These are phyloP conservation scores for Metarhizium sp. DNA, from an alignment of 2,329 filamentous ascomycete genomes.

Conservation along the genomic window DNA sequence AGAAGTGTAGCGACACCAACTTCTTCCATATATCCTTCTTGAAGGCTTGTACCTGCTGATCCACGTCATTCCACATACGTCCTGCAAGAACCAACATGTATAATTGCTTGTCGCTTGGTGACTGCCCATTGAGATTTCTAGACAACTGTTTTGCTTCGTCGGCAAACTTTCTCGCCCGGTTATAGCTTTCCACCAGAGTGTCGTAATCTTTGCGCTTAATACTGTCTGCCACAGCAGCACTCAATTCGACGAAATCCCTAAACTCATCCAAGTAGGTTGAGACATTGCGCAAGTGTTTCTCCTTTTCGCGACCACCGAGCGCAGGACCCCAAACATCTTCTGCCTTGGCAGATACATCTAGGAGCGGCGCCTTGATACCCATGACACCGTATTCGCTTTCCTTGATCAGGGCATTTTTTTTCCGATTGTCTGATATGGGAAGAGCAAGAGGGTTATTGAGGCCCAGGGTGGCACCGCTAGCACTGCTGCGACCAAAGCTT, in stretches of 20 bases:
- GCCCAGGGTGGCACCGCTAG: slow-evolving; percentile 24
- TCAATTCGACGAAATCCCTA: slow-evolving; percentile 73
- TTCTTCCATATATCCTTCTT: slow-evolving; percentile 85
- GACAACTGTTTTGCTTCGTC: slow-evolving; percentile 68
- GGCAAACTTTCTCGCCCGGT: slow-evolving; percentile 69
- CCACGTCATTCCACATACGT: slow-evolving; percentile 91
- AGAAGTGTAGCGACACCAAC: slow-evolving; percentile 57
- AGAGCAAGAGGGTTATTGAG: slow-evolving; percentile 28
- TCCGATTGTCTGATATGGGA: slow-evolving; percentile 45
- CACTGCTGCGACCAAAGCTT: slow-evolving; percentile 49
- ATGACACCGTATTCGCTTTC: slow-evolving; percentile 86
- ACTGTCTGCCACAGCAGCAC: slow-evolving; percentile 65
- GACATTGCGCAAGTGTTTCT: slow-evolving; percentile 74
- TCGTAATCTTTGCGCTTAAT: slow-evolving; percentile 92
- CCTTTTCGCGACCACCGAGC: slow-evolving; percentile 81
- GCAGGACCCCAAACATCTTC: slow-evolving; percentile 97
- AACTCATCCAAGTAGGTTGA: slow-evolving; percentile 69
- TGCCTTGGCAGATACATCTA: slow-evolving; percentile 87
- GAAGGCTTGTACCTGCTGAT: slow-evolving; percentile 75
- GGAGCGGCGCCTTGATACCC: slow-evolving; percentile 78
- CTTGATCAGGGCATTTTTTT: slow-evolving; percentile 85
- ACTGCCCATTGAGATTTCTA: slow-evolving; percentile 39
- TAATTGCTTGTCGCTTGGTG: slow-evolving; percentile 67
- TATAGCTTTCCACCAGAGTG: slow-evolving; percentile 76
- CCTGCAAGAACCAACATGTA: slow-evolving; percentile 83